phyloP scores from a whole-genome alignment of 139 green algal genomes.

The Chlorella vulgaris region DNA sequence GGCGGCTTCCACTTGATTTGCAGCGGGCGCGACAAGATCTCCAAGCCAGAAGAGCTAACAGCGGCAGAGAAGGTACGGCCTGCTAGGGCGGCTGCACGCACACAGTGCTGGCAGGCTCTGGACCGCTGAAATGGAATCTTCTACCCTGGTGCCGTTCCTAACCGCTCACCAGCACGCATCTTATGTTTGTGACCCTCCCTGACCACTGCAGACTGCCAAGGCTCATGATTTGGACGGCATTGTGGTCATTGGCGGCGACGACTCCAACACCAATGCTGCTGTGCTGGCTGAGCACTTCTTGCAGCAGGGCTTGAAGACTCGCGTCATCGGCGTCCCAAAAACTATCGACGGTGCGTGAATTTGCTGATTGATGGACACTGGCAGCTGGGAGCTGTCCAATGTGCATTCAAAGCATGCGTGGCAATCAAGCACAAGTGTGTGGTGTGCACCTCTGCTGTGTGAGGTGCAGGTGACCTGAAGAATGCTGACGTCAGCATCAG shows the following conservation, averaged over 20 bases:
- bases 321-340: conserved; percentile 70
- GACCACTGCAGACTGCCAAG: conserved; percentile 8
- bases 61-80: conserved; percentile 20
- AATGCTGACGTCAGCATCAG: conserved; percentile 49
- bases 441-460: no score
- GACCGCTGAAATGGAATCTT: no score
- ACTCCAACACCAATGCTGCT: conserved; percentile 74
- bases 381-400: no score
- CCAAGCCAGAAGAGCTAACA: conserved; percentile 60
- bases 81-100: not conserved
- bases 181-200: no score
- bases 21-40: conserved; percentile 64
- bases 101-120: not conserved
- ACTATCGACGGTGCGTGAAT: conserved; percentile 61
- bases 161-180: no score
- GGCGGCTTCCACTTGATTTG: conserved; percentile 77
- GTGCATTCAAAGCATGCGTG: not conserved
- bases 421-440: not conserved
- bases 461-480: conserved; percentile 71
- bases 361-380: not conserved
- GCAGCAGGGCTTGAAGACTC: conserved; percentile 34
- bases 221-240: conserved; percentile 56
- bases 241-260: conserved; percentile 70
- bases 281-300: conserved; percentile 61
- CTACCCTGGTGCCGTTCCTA: not conserved